Conservation (phyloP, 1,139 yeast genomes). For the Geotrichum klebahnii region DNA sequence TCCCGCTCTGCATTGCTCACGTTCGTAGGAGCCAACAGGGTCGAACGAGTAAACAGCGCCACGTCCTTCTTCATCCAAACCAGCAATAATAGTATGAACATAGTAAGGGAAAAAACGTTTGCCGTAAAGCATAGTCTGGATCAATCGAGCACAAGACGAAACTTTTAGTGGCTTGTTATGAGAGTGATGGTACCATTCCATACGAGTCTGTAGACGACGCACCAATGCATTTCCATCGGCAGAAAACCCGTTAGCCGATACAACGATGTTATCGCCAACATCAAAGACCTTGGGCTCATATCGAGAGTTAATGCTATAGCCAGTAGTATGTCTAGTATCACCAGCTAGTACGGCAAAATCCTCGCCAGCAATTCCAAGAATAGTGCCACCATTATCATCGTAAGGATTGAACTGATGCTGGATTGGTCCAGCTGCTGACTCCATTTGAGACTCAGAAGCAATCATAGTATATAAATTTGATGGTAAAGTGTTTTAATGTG, state of each 20-base stretch:
- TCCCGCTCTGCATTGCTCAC: conserved; percentile 96
- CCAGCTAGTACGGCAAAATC: conserved; percentile 97
- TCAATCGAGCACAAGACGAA: conserved; percentile 79
- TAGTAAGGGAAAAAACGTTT: conserved; percentile 96
- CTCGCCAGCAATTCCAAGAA: conserved; percentile 94
- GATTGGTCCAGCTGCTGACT: conserved; percentile 50
- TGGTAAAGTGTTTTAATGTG: background rate
- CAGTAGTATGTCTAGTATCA: conserved; percentile 93
- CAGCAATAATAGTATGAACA: conserved; percentile 91
- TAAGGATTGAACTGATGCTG: conserved; percentile 95
- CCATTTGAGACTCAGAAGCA: conserved; percentile 21
- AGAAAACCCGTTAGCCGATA: conserved; percentile 93
- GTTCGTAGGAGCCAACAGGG: conserved; percentile 96
- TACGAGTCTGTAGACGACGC: conserved; percentile 66
- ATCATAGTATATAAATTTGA: conserved; percentile 20
- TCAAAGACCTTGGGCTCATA: conserved; percentile 86
- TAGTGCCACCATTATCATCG: conserved; percentile 96
- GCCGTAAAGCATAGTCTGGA: conserved; percentile 85
- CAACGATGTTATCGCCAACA: conserved; percentile 80
- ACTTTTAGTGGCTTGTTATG: conserved; percentile 70
- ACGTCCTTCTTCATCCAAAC: conserved; percentile 87
- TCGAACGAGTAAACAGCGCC: conserved; percentile 96
- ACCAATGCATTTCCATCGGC: conserved; percentile 91
- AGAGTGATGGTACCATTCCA: conserved; percentile 92
- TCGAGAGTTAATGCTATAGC: conserved; percentile 89